Base-by-base conservation (phyloP, 352 stramenopile species). In the Phytophthora pistaciae region DNA sequence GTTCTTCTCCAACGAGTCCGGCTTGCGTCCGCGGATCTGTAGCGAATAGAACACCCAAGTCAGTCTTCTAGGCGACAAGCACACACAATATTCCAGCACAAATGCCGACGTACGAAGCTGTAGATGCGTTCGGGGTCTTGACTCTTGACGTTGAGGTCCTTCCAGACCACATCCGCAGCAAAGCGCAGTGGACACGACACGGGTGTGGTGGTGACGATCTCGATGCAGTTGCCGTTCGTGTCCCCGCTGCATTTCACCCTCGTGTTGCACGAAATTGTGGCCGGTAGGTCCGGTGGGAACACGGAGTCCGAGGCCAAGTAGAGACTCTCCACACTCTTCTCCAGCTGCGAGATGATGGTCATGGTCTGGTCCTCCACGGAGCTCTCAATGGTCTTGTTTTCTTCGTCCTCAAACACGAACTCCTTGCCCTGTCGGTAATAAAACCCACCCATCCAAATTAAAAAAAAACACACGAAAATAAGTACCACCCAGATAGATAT, bases 1-100 rank as follows among this genome's bases (percentile, higher is more conserved):
- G 49, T 81, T 81, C 53, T 81, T 81, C 52, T 81, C 74, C 40
- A 77, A 20, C 3, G 74, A 81, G 21, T 81, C 53, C 4, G 70
- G 66, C 9, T 78, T 78, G 36, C 70, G 56, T 53, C 70, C 67
- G 20, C 67, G 70, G 57, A 78, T 74, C 70, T 78, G 18, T 7
- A 64, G 9, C 25, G 21, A 11, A 14, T 9, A 54, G 10, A 9
- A 29, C 11, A 20, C 3, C 46, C 42, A 44, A 49, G 40, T 27
- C 46, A 44, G 0, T 5, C 27, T 13, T 14, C 16, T 44, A 44
- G 36, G 14, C 7, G 13, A 14, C 20, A 9, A 29, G 5, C 14
- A 29, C 20, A 54, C 48, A n/a, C 27, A 25, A 29, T 5, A 29
- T 29, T 29, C 25, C 25, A 29, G 3, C 25, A 29, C 25, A 29